Base-by-base conservation (phyloP, 1,284 basidiomycete genomes). In the Fomitopsis pinicola region DNA sequence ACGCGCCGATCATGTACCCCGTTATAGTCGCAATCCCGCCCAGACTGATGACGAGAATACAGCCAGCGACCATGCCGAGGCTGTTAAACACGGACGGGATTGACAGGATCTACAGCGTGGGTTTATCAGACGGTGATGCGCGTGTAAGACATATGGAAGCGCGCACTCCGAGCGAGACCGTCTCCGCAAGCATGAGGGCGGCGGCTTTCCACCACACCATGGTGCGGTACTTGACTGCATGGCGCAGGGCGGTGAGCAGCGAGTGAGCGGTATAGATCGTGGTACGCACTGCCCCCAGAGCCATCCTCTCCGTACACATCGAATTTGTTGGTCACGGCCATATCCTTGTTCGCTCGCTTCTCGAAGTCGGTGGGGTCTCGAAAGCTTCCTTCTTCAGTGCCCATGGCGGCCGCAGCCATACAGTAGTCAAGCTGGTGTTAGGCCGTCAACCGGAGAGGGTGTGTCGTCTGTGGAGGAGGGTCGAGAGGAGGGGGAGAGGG, bases 161-260 rank as follows among this genome's bases (percentile, higher is more conserved):
- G 65, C 66, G 17, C 62, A 72, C 69, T 42, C 72, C 72, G 2
- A 74, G 67, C 1, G 72, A 74, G 3, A 74, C 70, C 2, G 72
- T 74, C 59, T 73, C 72, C 19, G 72, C 72, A 4, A 74, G 67
- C 72, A 74, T 74, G 26, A 74, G 63, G 5, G 72, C 72, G 14
- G 72, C 72, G 6, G 71, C 71, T 64, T 74, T 74, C 72, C 71
- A 72, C 72, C 72, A 74, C 28, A 68, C 70, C 71, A 74, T 73
- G 3, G 72, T 74, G n/a, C 70, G 67, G 62, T 74, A 74, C 61
- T 73, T 66, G 64, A 74, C 72, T 73, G 35, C 12, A 42, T 40
- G n/a, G 33, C 10, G 14, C 30, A 35, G 5, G 5, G 9, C 26
- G 26, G 17, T 30, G 30, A 6, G 33, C 3, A 44, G 14, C 30